These are phyloP conservation scores for Aspergillus piperis DNA, from an alignment of 2,329 filamentous ascomycete species.

Conservation along the genomic window DNA sequence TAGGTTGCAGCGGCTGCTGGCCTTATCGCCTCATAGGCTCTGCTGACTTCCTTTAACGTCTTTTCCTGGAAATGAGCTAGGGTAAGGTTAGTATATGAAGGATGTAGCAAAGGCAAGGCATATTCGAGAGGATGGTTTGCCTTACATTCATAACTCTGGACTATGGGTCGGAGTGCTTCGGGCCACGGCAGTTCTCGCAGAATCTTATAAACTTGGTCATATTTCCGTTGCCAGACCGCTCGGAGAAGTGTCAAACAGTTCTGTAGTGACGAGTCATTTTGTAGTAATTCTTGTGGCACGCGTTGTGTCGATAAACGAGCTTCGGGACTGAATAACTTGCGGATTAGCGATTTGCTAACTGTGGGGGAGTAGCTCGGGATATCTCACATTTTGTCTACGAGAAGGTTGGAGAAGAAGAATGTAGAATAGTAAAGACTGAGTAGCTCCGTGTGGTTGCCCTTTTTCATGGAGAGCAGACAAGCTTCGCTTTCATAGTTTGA, in stretches of 20 bases:
- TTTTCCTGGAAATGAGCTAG: constrained; percentile 43
- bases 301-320: constrained; percentile 42
- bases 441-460: constrained; percentile 28
- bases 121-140: background rate
- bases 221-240: constrained; percentile 42
- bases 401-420: constrained; percentile 43
- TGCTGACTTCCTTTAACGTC: constrained; percentile 40
- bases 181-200: constrained; percentile 39
- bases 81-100: background rate
- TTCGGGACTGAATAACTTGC: constrained; percentile 34
- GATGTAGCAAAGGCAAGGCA: background rate
- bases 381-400: constrained; percentile 43
- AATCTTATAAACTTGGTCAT: constrained; percentile 38
- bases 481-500: constrained; percentile 40
- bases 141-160: constrained; percentile 41
- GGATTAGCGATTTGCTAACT: constrained; percentile 5
- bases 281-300: constrained; percentile 34
- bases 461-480: constrained; percentile 29
- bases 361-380: background rate
- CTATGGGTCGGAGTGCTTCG: constrained; percentile 32
- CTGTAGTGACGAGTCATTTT: constrained; percentile 35
- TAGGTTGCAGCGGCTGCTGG: constrained; percentile 38
- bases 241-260: constrained; percentile 39
- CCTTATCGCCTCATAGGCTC: constrained; percentile 43
- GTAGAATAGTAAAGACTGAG: constrained; percentile 42